These are phyloP conservation scores for Blechomonas ayalai DNA, from an alignment of 208 protist species.

Conservation along the genomic window DNA sequence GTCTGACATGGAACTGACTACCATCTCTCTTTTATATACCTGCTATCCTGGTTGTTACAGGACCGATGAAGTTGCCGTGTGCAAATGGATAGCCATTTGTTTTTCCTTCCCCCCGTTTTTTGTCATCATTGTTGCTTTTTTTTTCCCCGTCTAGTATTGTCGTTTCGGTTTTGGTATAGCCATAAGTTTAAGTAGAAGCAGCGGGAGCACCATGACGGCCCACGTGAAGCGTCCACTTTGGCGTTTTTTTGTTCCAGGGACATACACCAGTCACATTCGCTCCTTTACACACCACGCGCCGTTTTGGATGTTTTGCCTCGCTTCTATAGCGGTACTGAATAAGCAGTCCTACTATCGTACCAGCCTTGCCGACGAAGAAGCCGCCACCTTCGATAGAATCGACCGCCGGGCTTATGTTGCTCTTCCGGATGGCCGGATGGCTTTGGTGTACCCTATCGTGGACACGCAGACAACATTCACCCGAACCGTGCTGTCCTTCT, in stretches of 20 bases:
- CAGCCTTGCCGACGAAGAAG: slow-evolving; percentile 73
- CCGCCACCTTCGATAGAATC: slow-evolving; percentile 78
- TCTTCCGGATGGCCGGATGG: slow-evolving; percentile 87
- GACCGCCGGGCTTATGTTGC: slow-evolving; percentile 86
- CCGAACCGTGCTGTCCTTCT: slow-evolving; percentile 65
- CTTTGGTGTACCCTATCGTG: slow-evolving; percentile 84
- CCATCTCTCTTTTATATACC: no score
- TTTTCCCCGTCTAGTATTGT: slow-evolving; percentile 5
- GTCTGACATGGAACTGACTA: no score
- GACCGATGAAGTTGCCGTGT: no score
- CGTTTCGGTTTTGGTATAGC: slow-evolving; percentile 3
- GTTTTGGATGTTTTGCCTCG: slow-evolving; percentile 58
- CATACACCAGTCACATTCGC: slow-evolving; percentile 69
- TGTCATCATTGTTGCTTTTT: slow-evolving; percentile 6
- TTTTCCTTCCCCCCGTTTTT: slow-evolving; percentile 5
- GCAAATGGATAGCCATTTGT: no score
- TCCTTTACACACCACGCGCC: slow-evolving; percentile 60
- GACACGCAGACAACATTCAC: slow-evolving; percentile 76
- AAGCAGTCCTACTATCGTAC: slow-evolving; percentile 85
- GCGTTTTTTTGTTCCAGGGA: slow-evolving; percentile 58
- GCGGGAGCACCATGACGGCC: slow-evolving; percentile 10
- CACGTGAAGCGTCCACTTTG: slow-evolving; percentile 77
- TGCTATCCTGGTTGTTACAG: no score
- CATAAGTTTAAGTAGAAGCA: slow-evolving; percentile 1
- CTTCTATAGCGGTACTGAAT: slow-evolving; percentile 57